Conservation (phyloP, 2,329 filamentous ascomycete species). For the Aureobasidium leucospermi region DNA sequence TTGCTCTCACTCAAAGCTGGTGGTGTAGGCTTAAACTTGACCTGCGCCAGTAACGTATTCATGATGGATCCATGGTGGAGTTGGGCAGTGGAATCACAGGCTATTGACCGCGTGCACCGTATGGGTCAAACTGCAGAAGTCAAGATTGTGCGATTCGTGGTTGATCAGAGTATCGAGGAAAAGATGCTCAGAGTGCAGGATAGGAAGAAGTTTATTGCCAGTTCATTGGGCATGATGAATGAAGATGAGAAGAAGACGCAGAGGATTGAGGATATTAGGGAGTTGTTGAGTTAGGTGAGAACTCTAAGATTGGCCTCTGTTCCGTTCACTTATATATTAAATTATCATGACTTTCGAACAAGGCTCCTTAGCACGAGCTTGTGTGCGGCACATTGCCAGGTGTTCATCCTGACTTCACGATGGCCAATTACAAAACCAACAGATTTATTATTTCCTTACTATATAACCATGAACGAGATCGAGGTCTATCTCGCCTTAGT, state of each 20-base stretch:
- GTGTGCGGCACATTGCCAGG: too few relatives aligned
- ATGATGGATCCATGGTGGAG: conserved; percentile 99
- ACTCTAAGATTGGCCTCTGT: background rate
- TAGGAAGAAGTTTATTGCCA: conserved; percentile 94
- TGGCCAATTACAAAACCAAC: too few relatives aligned
- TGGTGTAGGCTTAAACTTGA: conserved; percentile 89
- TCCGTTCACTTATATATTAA: background rate
- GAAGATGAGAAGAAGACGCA: conserved; percentile 89
- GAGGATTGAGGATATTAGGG: conserved; percentile 87
- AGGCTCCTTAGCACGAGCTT: too few relatives aligned
- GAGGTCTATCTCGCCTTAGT: too few relatives aligned
- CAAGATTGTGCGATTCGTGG: conserved; percentile 78
- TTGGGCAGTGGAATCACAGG: conserved; percentile 92
- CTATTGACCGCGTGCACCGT: conserved; percentile 92
- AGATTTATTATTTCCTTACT: too few relatives aligned
- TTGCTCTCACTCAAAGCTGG: conserved; percentile 82
- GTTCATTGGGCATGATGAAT: conserved; percentile 85
- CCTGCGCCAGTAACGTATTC: conserved; percentile 79
- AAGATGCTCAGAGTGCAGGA: conserved; percentile 93
- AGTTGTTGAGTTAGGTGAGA: conserved; percentile 57
- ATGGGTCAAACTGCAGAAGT: conserved; percentile 92
- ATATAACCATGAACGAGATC: too few relatives aligned
- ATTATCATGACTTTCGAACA: background rate
- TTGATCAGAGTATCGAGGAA: conserved; percentile 85
- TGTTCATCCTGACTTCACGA: too few relatives aligned